Conservation (phyloP, 2,329 filamentous ascomycete species). For the Didymella pomorum region DNA sequence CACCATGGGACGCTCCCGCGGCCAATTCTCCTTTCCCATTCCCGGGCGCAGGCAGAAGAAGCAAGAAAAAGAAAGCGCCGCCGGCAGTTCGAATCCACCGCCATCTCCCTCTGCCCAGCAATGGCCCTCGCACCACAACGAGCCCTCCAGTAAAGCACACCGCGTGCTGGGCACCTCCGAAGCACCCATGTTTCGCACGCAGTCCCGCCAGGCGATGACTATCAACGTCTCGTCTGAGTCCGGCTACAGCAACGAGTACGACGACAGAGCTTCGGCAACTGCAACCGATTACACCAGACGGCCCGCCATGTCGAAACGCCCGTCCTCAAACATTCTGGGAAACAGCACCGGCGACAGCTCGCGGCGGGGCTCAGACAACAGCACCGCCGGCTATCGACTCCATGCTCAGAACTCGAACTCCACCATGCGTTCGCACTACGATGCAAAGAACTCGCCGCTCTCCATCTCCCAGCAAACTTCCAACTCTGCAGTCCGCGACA, state of each 20-base stretch:
- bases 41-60: constrained; percentile 42
- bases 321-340: constrained; percentile 48
- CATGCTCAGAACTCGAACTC: constrained; percentile 48
- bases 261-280: constrained; percentile 32
- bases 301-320: constrained; percentile 39
- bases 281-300: constrained; percentile 33
- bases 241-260: constrained; percentile 38
- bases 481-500: constrained; percentile 54
- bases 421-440: constrained; percentile 55
- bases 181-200: constrained; percentile 33
- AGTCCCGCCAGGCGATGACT: constrained; percentile 39
- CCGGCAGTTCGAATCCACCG: constrained; percentile 30
- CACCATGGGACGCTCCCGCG: constrained; percentile 39
- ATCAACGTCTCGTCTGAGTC: constrained; percentile 43
- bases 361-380: constrained; percentile 40
- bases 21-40: constrained; percentile 50
- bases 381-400: constrained; percentile 39
- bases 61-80: constrained; percentile 26
- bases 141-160: constrained; percentile 48
- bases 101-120: constrained; percentile 29
- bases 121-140: constrained; percentile 37
- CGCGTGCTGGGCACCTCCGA: constrained; percentile 49
- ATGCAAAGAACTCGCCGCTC: constrained; percentile 51
- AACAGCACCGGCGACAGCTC: constrained; percentile 32
- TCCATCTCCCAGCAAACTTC: constrained; percentile 57